Conservation (phyloP, 306 rosid species). For the Canavalia gladiata region DNA sequence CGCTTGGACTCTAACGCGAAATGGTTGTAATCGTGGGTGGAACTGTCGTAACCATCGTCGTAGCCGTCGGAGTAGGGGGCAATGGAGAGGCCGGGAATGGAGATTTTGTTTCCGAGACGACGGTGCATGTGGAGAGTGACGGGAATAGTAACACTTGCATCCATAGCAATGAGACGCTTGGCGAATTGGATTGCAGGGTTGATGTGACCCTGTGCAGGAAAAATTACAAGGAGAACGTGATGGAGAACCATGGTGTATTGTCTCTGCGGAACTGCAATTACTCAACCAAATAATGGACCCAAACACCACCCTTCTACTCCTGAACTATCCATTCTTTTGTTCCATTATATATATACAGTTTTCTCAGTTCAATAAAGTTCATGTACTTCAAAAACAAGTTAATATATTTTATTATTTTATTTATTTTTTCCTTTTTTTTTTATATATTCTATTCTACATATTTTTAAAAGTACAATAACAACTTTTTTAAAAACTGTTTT, state of each 20-base stretch:
- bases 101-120: slow-evolving; percentile 8
- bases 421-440: too few species aligned
- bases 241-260: neutral
- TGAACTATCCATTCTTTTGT: too few species aligned
- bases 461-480: too few species aligned
- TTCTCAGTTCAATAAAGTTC: too few species aligned
- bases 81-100: slow-evolving; percentile 32
- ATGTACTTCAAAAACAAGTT: too few species aligned
- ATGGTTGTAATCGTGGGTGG: neutral
- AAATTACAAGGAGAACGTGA: slow-evolving; percentile 45
- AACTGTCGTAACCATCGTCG: slow-evolving; percentile 45
- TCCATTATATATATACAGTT: too few species aligned
- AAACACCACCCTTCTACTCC: too few species aligned
- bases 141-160: slow-evolving; percentile 45
- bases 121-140: slow-evolving; percentile 37
- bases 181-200: slow-evolving; percentile 55
- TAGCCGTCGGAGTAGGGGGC: slow-evolving; percentile 51
- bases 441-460: too few species aligned
- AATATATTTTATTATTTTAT: too few species aligned
- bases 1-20: slow-evolving; percentile 32
- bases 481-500: too few species aligned
- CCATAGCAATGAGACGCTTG: slow-evolving; percentile 38
- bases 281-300: too few species aligned
- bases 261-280: too few species aligned
- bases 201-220: slow-evolving; percentile 50